Percentiles rank a stretch among this genome's conserved stretches.
These are phyloP conservation scores for Tetragonia tetragonoides DNA, from an alignment of 148 eudicot species.

Conservation along the genomic window DNA sequence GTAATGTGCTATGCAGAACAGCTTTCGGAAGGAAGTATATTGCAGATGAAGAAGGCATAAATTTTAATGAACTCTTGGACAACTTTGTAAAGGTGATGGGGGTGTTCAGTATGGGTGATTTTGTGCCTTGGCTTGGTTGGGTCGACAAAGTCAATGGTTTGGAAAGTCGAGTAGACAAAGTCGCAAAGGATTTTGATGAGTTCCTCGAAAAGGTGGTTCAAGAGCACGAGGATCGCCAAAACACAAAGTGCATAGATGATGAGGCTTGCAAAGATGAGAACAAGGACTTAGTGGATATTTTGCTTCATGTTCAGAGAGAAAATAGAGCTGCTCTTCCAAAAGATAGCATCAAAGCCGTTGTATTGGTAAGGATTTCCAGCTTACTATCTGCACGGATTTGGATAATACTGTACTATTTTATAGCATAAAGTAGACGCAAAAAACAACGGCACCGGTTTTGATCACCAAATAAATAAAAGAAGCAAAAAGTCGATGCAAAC, in stretches of 20 bases:
- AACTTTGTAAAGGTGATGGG: slow-evolving; percentile 20
- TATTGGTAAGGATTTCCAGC: slow-evolving; percentile 24
- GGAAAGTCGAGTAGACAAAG: slow-evolving; percentile 24
- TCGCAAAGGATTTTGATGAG: slow-evolving; percentile 26
- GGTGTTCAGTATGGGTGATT: slow-evolving; percentile 28
- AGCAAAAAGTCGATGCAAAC: too few species aligned
- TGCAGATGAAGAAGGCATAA: slow-evolving; percentile 5
- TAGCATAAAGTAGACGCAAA: too few species aligned
- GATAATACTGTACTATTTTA: too few species aligned
- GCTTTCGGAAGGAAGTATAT: slow-evolving; percentile 37
- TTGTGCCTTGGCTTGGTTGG: slow-evolving; percentile 40
- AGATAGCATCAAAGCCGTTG: slow-evolving; percentile 37
- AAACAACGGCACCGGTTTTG: too few species aligned
- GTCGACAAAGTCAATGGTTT: slow-evolving; percentile 30
- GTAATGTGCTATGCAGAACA: slow-evolving; percentile 37
- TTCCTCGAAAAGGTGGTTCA: slow-evolving; percentile 30
- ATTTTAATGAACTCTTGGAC: slow-evolving; percentile 20
- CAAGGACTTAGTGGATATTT: slow-evolving; percentile 38
- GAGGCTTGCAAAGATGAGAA: background rate
- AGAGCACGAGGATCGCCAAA: slow-evolving; percentile 16
- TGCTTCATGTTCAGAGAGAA: slow-evolving; percentile 33
- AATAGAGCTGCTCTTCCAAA: slow-evolving; percentile 26
- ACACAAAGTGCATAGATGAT: background rate
- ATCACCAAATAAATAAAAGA: too few species aligned
- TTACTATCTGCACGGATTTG: background rate